Percentiles rank a stretch among this genome's conserved stretches.
Evolutionary conservation across 805 yeast species (phyloP).

Genomic region (Starmera caribaea): DNA sequence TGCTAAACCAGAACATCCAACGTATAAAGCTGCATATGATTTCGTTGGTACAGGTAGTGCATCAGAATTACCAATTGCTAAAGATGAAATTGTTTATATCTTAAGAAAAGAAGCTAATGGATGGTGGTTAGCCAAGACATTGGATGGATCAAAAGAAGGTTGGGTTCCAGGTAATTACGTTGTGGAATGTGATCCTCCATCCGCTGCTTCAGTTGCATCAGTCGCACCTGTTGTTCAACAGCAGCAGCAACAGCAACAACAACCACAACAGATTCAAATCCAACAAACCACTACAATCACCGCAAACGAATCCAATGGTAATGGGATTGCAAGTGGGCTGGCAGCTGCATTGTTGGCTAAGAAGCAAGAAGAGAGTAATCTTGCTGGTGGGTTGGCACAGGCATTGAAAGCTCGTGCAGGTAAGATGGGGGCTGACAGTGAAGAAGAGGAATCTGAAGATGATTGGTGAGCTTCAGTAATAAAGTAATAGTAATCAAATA

Average conservation of each 20-base stretch:
- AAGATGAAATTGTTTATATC: slow-evolving; percentile 69
- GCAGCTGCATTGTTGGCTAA: slow-evolving; percentile 63
- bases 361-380: slow-evolving; percentile 45
- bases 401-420: slow-evolving; percentile 78
- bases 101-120: slow-evolving; percentile 72
- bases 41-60: slow-evolving; percentile 82
- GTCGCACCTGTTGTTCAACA: slow-evolving; percentile 21
- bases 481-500: slow-evolving; percentile 22
- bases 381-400: slow-evolving; percentile 84
- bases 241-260: slow-evolving; percentile 27
- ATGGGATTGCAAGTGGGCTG: slow-evolving; percentile 39
- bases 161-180: slow-evolving; percentile 98
- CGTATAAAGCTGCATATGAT: slow-evolving; percentile 78
- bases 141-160: slow-evolving; percentile 75
- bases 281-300: slow-evolving; percentile 15
- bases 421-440: slow-evolving; percentile 46
- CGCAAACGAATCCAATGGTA: slow-evolving; percentile 10
- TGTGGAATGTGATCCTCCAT: slow-evolving; percentile 45
- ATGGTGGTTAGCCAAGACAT: slow-evolving; percentile 84
- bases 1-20: slow-evolving; percentile 58
- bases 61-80: slow-evolving; percentile 66
- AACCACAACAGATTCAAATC: slow-evolving; percentile 13
- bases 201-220: slow-evolving; percentile 22
- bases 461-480: slow-evolving; percentile 70
- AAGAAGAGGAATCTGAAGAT: slow-evolving; percentile 61